Conservation (phyloP, 1,284 basidiomycete genomes). For the Moniliella sp. region DNA sequence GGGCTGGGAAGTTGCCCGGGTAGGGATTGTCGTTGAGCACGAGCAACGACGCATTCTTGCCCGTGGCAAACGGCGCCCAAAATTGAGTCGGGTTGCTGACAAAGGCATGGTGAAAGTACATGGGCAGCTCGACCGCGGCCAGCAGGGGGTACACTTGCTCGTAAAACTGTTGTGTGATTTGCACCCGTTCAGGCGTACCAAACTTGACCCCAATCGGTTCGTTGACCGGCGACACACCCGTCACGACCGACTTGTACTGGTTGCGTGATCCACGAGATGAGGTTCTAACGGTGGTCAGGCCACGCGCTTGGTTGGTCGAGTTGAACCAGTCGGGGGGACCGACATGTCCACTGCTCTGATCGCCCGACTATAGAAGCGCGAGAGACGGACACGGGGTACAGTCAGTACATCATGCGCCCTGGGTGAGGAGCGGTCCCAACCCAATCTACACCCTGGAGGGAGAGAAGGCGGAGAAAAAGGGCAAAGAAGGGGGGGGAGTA, state of each 20-base stretch:
- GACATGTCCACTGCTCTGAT: constrained; percentile 28
- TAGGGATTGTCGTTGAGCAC: constrained; percentile 27
- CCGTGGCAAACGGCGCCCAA: no score
- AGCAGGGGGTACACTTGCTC: constrained; percentile 5
- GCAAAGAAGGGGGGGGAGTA: no score
- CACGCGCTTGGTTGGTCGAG: constrained; percentile 11
- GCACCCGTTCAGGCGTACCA: constrained; percentile 1
- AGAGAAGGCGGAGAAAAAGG: no score
- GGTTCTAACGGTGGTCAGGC: constrained; percentile 11
- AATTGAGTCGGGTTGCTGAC: no score
- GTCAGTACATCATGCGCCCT: no score
- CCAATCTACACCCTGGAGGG: no score
- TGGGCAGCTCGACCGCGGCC: constrained; percentile 21
- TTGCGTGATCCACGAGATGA: constrained; percentile 15
- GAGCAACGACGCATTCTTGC: constrained; percentile 19
- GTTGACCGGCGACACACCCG: constrained; percentile 21
- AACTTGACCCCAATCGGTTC: constrained; percentile 14
- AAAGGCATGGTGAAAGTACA: no score
- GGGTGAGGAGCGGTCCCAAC: no score
- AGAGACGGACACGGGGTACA: no score
- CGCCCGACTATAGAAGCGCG: no score
- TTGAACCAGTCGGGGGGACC: constrained; percentile 14
- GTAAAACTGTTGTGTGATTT: constrained; percentile 15
- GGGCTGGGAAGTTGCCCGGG: no score
- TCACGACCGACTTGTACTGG: constrained; percentile 21